Conservation (phyloP, 2,329 filamentous ascomycete species). For the Penicillium crustosum region DNA sequence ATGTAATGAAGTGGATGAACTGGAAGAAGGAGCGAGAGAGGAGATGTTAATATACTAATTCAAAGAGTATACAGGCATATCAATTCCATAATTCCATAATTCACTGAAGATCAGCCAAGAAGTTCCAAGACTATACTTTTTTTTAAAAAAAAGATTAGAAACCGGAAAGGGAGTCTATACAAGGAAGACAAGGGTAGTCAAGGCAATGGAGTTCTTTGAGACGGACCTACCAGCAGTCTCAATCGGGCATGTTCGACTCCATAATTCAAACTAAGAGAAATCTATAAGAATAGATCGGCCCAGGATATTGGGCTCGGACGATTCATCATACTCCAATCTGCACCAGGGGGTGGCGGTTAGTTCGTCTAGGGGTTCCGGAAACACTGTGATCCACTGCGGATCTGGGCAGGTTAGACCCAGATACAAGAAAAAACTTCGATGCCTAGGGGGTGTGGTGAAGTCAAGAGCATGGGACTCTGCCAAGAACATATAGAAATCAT, state of each 20-base stretch:
- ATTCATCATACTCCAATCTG: slow-evolving; percentile 4
- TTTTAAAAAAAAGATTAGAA: background rate
- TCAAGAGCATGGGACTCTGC: slow-evolving; percentile 11
- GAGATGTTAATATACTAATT: slow-evolving; percentile 5
- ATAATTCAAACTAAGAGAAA: slow-evolving; percentile 14
- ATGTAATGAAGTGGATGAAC: background rate
- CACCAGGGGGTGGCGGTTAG: slow-evolving; percentile 17
- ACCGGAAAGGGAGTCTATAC: background rate
- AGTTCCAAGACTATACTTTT: slow-evolving; percentile 16
- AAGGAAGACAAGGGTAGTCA: background rate
- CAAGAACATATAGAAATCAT: slow-evolving; percentile 12
- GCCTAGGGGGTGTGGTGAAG: slow-evolving; percentile 19
- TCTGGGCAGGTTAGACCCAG: slow-evolving; percentile 10
- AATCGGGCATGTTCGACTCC: slow-evolving; percentile 15
- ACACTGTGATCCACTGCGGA: slow-evolving; percentile 13
- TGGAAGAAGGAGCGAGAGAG: background rate
- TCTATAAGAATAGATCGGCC: slow-evolving; percentile 15
- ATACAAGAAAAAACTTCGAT: slow-evolving; percentile 20
- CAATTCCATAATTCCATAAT: background rate
- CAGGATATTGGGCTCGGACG: slow-evolving; percentile 14
- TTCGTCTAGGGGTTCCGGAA: background rate
- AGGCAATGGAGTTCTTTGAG: background rate
- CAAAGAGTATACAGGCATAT: background rate
- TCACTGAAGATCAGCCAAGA: slow-evolving; percentile 20
- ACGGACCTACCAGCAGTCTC: slow-evolving; percentile 20